Conservation (phyloP, 768 basidiomycete genomes). For the Terana coerulea region DNA sequence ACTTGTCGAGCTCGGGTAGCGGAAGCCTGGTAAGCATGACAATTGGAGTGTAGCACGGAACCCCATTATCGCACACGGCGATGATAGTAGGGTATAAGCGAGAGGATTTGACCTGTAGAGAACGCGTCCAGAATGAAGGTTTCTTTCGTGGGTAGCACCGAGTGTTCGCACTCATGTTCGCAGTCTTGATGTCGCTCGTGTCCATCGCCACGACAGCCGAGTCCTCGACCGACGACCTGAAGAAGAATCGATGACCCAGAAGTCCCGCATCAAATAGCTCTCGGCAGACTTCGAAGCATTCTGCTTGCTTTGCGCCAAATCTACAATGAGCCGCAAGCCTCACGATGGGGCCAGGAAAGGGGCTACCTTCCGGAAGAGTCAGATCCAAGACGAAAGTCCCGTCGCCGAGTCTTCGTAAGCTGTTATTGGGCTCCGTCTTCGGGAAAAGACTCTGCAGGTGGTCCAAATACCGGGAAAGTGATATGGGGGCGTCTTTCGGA, state of each 20-base stretch:
- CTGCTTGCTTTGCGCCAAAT: constrained; percentile 9
- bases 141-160: constrained; percentile 49
- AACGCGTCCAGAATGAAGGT: constrained; percentile 67
- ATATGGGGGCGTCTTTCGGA: constrained; percentile 51
- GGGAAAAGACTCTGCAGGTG: neutral
- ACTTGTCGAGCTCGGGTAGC: constrained; percentile 50
- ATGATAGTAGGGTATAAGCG: constrained; percentile 44
- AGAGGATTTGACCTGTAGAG: constrained; percentile 18
- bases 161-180: constrained; percentile 11
- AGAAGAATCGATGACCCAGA: constrained; percentile 33
- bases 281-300: constrained; percentile 16
- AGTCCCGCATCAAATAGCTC: constrained; percentile 13
- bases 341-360: constrained; percentile 5
- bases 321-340: constrained; percentile 4
- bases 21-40: constrained; percentile 64
- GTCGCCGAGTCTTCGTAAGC: neutral
- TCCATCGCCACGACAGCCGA: neutral
- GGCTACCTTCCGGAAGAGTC: neutral
- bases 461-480: constrained; percentile 40
- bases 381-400: neutral
- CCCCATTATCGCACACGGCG: constrained; percentile 26
- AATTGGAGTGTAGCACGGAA: constrained; percentile 50
- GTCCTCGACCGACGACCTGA: constrained; percentile 11
- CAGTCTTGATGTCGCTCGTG: neutral
- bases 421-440: neutral